Conservation (phyloP, 2,329 filamentous ascomycete species). For the Penicillium oxalicum region DNA sequence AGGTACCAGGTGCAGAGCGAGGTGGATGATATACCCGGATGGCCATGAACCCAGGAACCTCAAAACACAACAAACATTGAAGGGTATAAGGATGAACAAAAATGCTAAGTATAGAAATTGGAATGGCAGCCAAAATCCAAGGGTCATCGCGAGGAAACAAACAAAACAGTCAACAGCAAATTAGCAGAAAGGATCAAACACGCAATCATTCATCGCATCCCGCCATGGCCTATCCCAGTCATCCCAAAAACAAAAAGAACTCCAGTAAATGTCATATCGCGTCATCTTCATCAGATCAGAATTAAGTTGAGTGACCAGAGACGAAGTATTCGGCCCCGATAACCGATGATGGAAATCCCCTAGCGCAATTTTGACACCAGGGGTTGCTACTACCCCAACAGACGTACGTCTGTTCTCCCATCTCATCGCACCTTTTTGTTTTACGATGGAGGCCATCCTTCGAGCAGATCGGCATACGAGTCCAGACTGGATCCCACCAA, state of each 20-base stretch:
- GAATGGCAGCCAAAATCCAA: no score
- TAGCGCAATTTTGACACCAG: no score
- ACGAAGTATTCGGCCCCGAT: no score
- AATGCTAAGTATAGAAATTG: not conserved
- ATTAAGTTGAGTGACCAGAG: not conserved
- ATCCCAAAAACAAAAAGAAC: slow-evolving; percentile 15
- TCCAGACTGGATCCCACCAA: slow-evolving; percentile 43
- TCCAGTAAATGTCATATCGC: slow-evolving; percentile 20
- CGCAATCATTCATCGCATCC: slow-evolving; percentile 1
- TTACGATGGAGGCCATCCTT: slow-evolving; percentile 15
- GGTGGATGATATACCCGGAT: no score
- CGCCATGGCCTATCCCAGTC: slow-evolving; percentile 1
- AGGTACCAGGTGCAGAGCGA: no score
- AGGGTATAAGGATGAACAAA: not conserved
- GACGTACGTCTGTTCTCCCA: not conserved
- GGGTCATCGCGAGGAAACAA: not conserved
- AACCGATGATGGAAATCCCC: no score
- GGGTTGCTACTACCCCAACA: no score
- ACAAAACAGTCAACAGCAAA: not conserved
- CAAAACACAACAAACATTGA: not conserved
- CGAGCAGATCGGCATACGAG: slow-evolving; percentile 43
- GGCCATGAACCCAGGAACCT: not conserved
- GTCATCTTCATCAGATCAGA: slow-evolving; percentile 8
- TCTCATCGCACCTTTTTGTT: not conserved
- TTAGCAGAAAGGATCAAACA: no score